Evolutionary conservation across 495 filamentous ascomycete species (phyloP).

Genomic region (Podospora anserina): DNA sequence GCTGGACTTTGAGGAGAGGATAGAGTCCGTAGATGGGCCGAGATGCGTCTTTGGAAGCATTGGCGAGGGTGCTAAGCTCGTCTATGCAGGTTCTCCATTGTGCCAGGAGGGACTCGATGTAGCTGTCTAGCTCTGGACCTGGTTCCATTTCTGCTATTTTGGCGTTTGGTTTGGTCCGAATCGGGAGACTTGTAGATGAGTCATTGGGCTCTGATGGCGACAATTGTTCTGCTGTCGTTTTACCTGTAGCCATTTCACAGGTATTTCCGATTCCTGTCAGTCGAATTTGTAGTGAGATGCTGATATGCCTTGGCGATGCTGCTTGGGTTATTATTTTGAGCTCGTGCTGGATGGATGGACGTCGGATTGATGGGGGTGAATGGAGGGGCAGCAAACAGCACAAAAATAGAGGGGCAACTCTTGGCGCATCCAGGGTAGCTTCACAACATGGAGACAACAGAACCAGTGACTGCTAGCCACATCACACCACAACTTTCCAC

Average conservation of each 20-base stretch:
- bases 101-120: conserved; percentile 22
- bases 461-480: not conserved
- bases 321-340: not conserved
- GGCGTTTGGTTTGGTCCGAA: not conserved
- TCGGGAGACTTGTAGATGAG: not conserved
- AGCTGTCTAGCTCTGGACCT: conserved; percentile 9
- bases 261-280: not conserved
- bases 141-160: not conserved
- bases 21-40: conserved; percentile 25
- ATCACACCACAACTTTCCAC: not conserved
- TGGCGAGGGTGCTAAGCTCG: conserved; percentile 27
- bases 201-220: not conserved
- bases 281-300: not conserved
- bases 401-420: not conserved
- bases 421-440: not conserved
- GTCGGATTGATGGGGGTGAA: not conserved
- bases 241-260: not conserved
- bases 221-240: not conserved
- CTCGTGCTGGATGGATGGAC: not conserved
- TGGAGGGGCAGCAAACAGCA: not conserved
- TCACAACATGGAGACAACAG: too few relatives aligned
- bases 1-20: conserved; percentile 30
- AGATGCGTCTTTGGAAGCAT: conserved; percentile 14
- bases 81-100: conserved; percentile 30
- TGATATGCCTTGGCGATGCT: not conserved